These are phyloP conservation scores for Rhytidiadelphus loreus DNA, from an alignment of 225 moss, liverwort and hornwort species.

Conservation along the genomic window DNA sequence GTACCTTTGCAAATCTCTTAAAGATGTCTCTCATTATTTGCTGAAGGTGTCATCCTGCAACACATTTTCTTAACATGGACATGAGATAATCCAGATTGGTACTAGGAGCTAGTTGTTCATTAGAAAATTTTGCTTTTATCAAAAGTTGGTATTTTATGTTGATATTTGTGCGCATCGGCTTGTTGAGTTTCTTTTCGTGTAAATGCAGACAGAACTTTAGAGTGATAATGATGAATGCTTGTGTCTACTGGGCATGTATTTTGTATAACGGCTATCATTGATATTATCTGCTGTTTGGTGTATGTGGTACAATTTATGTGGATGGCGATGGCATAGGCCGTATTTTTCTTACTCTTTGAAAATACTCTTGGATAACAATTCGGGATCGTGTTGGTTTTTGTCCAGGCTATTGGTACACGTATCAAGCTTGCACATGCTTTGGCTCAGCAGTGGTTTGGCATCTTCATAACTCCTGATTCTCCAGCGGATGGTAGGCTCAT, in stretches of 20 bases:
- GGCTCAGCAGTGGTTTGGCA: conserved; percentile 99
- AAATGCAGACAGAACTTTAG: neutral
- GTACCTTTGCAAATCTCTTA: neutral
- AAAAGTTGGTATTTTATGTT: neutral
- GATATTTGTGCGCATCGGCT: neutral
- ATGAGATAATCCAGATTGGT: neutral
- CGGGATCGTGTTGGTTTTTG: neutral
- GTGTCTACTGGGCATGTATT: neutral
- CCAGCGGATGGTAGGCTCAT: conserved; percentile 71
- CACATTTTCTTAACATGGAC: neutral
- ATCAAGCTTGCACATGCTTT: conserved; percentile 80
- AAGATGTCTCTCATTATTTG: neutral
- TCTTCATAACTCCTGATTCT: conserved; percentile 87
- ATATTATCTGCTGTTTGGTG: neutral
- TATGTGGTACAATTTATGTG: neutral
- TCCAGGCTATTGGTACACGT: conserved; percentile 80
- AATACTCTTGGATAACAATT: neutral
- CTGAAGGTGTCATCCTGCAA: neutral
- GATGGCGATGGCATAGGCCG: neutral
- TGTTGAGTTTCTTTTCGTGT: neutral
- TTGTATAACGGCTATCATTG: neutral
- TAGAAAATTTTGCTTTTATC: neutral
- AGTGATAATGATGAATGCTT: neutral
- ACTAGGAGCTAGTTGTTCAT: neutral
- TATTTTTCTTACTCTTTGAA: neutral